These are phyloP conservation scores for Aspergillus sp. DNA, from an alignment of 2,329 filamentous ascomycete genomes.

Conservation along the genomic window DNA sequence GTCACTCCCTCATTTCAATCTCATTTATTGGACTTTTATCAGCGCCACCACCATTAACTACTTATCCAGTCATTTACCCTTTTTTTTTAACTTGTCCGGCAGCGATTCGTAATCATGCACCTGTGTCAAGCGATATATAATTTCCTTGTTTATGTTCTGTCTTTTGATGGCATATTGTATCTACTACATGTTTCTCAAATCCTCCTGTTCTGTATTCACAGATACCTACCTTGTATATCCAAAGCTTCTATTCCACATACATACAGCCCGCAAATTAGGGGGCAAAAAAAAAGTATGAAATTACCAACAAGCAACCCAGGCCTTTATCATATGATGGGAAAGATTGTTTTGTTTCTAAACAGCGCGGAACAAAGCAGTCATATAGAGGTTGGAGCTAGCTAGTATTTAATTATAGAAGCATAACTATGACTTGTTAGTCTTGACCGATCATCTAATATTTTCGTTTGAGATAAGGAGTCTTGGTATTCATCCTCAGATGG, in stretches of 20 bases:
- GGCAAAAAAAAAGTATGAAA: background rate
- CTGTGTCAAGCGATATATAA: conserved; percentile 2
- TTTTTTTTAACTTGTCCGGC: background rate
- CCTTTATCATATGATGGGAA: too few relatives aligned
- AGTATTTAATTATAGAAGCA: too few relatives aligned
- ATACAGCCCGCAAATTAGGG: background rate
- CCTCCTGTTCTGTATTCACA: background rate
- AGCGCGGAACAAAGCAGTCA: too few relatives aligned
- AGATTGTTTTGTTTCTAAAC: too few relatives aligned
- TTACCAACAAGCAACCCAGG: background rate
- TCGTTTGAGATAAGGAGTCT: too few relatives aligned
- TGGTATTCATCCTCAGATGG: background rate
- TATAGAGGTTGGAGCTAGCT: too few relatives aligned
- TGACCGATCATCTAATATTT: too few relatives aligned
- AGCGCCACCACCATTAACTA: background rate
- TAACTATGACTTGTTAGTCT: too few relatives aligned
- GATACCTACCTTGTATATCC: background rate
- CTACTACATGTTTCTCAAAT: background rate
- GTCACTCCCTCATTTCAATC: background rate
- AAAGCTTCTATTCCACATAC: background rate
- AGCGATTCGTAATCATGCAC: conserved; percentile 1
- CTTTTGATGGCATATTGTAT: background rate
- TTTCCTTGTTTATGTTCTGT: conserved; percentile 3
- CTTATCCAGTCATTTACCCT: background rate
- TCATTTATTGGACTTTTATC: background rate